phyloP scores from a whole-genome alignment of 2,329 filamentous ascomycete genomes.

The Talaromyces sp. region DNA sequence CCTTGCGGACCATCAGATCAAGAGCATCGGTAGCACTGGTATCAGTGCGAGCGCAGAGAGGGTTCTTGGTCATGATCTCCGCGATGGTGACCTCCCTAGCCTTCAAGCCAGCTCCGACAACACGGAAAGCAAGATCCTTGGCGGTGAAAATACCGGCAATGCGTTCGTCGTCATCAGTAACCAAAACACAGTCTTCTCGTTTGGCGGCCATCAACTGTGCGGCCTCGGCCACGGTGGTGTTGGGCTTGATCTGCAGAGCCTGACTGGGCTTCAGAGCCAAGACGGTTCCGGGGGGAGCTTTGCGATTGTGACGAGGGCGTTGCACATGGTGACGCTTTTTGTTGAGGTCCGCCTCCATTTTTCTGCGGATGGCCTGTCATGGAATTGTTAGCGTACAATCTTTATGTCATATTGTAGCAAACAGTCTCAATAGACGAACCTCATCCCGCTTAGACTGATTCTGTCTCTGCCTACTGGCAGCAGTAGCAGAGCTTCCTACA shows the following conservation, averaged over 20 bases:
- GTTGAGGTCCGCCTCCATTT: conserved; percentile 95
- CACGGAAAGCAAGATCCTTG: conserved; percentile 95
- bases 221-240: conserved; percentile 88
- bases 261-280: conserved; percentile 92
- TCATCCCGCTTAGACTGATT: conserved; percentile 98
- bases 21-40: conserved; percentile 96
- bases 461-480: conserved; percentile 79
- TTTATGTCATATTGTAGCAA: not conserved
- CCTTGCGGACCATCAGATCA: conserved; percentile 97
- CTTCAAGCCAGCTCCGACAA: conserved; percentile 87
- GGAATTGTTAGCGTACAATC: not conserved
- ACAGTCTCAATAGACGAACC: conserved; percentile 52
- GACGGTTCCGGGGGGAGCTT: conserved; percentile 93
- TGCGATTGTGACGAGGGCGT: conserved; percentile 79
- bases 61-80: conserved; percentile 99
- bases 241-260: conserved; percentile 95
- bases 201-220: conserved; percentile 99
- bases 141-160: conserved; percentile 99
- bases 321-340: conserved; percentile 86
- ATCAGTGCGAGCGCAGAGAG: conserved; percentile 92
- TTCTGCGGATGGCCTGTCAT: conserved; percentile 84
- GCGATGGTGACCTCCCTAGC: conserved; percentile 87
- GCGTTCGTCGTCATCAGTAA: conserved; percentile 95
- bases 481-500: conserved; percentile 67
- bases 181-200: conserved; percentile 93